Percentiles rank a stretch among this genome's conserved stretches.
phyloP scores from a whole-genome alignment of 768 basidiomycete genomes.

The Rhodotorula taiwanensis region DNA sequence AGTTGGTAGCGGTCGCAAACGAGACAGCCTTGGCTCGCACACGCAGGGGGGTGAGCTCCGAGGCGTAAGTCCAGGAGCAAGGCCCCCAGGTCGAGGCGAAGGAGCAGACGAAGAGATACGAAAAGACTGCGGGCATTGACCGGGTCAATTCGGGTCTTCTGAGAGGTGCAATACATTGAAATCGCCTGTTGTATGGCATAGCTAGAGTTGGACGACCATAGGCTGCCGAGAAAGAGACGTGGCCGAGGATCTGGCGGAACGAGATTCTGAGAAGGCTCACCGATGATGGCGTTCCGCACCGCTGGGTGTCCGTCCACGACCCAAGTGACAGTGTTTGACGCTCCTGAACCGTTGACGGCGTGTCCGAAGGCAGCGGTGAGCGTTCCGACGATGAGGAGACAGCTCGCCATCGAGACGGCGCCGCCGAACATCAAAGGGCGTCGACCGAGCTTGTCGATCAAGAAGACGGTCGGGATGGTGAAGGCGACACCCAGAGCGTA shows the following conservation, averaged over 20 bases:
- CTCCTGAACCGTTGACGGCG: neutral
- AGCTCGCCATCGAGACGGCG: slow-evolving; percentile 56
- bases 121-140: slow-evolving; percentile 50
- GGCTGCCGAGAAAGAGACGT: no score
- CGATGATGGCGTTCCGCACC: slow-evolving; percentile 64
- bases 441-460: slow-evolving; percentile 73
- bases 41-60: slow-evolving; percentile 40
- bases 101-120: slow-evolving; percentile 61
- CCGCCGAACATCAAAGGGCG: neutral
- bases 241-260: neutral
- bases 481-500: slow-evolving; percentile 42
- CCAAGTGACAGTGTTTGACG: slow-evolving; percentile 45
- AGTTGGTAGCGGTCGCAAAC: slow-evolving; percentile 43
- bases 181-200: no score
- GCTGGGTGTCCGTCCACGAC: slow-evolving; percentile 55
- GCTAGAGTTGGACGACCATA: no score
- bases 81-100: slow-evolving; percentile 59
- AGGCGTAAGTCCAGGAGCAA: no score
- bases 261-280: slow-evolving; percentile 38
- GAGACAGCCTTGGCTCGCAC: slow-evolving; percentile 60
- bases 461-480: slow-evolving; percentile 50
- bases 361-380: neutral
- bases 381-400: slow-evolving; percentile 68
- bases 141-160: no score
- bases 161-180: no score